Conservation (phyloP, 139 green algal species). For the Chlamydomonas sphaeroides region DNA sequence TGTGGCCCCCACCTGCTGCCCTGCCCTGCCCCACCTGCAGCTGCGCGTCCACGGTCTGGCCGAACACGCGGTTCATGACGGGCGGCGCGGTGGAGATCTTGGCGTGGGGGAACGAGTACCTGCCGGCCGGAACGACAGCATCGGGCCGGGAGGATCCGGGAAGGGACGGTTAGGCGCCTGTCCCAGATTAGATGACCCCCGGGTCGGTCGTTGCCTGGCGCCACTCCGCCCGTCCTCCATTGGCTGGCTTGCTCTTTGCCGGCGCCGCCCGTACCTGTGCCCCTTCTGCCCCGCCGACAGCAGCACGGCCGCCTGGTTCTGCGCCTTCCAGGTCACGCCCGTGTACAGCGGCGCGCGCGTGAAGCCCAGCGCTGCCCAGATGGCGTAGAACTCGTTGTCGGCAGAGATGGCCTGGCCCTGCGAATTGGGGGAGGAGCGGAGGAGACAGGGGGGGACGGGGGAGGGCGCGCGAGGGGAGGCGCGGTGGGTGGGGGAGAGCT, state of each 20-base stretch:
- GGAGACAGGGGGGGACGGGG: too few species aligned
- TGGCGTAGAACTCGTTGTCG: conserved; percentile 78
- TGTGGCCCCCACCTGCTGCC: too few species aligned
- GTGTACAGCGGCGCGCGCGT: conserved; percentile 72
- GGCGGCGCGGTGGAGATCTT: conserved; percentile 68
- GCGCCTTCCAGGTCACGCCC: conserved; percentile 70
- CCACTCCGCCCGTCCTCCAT: too few species aligned
- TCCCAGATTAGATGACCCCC: too few species aligned
- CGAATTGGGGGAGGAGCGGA: too few species aligned
- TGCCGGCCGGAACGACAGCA: neutral
- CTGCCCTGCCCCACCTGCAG: conserved; percentile 45
- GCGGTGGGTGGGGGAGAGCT: neutral
- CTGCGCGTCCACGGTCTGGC: conserved; percentile 70
- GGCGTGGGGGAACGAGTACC: conserved; percentile 69
- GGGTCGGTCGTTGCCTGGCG: too few species aligned
- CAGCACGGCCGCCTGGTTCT: conserved; percentile 74
- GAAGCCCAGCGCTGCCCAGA: conserved; percentile 73
- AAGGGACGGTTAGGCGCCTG: too few species aligned
- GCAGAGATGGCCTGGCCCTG: conserved; percentile 49
- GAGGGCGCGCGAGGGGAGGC: neutral
- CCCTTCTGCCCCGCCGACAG: conserved; percentile 65
- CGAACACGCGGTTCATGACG: conserved; percentile 70
- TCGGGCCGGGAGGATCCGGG: too few species aligned
- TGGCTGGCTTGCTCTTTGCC: too few species aligned
- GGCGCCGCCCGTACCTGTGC: too few species aligned